Evolutionary conservation across 2,329 filamentous ascomycete genomes (phyloP), one percentile per base, ranked within the genome.

Genomic region (Talaromyces sp.): DNA sequence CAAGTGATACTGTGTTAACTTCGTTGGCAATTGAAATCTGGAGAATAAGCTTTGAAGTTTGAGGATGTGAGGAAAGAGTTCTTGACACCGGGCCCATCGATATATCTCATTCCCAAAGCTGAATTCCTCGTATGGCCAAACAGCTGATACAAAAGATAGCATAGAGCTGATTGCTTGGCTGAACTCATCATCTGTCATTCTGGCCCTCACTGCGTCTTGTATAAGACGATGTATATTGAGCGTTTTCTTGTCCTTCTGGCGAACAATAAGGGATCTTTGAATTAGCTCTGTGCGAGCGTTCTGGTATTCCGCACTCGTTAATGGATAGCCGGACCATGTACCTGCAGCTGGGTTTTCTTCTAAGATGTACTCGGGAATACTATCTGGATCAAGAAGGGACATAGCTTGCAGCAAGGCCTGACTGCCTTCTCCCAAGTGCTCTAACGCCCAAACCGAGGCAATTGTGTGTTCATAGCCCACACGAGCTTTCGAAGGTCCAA

Each of bases 141-240:
- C 27, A 14, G 27, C 13, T 22, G 22, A 31, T 10, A 31, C 9
- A 52, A 31, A 33, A 37, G 11, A 13, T 37, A 37, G 8, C 35
- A 37, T 37, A 3, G 22, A 27, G 6, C 27, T 27, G 9, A 37
- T 37, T 9, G 8, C 35, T 37, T 37, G 3, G 35, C 8, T 10
- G 9, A 37, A 27, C 27, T 27, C 27, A 50, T 48, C 43, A 35
- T 61, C 59, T 13, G 22, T 35, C 60, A 62, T 62, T 50, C n/a
- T 62, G 10, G 60, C 60, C 11, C 27, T 39, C 11, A 35, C 47
- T 43, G 45, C 19, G 16, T 62, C 60, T 43, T 62, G 60, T 14
- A 62, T 56, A 13, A 62, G 33, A 6, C 35, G 47, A 16, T 62
- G 22, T n/a, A 62, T 56, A 4, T 2, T 43, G 5, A 62, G 37